A percentile compares a stretch with the other conserved stretches of the same genome.
These are phyloP conservation scores for Ascoidea rubescens DNA, from an alignment of 805 yeast species.

Conservation along the genomic window DNA sequence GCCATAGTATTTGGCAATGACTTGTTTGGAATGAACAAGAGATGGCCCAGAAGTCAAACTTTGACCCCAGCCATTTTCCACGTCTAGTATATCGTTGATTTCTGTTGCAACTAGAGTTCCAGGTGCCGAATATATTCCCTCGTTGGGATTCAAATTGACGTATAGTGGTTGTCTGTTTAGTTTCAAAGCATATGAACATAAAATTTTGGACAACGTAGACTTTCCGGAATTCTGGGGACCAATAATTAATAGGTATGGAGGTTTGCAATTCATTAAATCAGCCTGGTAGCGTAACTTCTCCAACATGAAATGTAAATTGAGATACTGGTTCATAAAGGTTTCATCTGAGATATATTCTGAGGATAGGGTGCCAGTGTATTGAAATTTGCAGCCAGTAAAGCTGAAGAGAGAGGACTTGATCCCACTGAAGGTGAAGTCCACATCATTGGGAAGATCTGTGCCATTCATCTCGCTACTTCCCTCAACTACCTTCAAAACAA, in stretches of 20 bases:
- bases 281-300: conserved; percentile 33
- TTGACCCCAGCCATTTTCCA: conserved; percentile 70
- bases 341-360: conserved; percentile 61
- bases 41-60: conserved; percentile 66
- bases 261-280: conserved; percentile 1
- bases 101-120: conserved; percentile 81
- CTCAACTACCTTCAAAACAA: conserved; percentile 34
- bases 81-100: conserved; percentile 65
- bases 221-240: conserved; percentile 74
- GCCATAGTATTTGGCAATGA: conserved; percentile 74
- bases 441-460: conserved; percentile 71
- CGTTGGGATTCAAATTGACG: conserved; percentile 67
- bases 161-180: conserved; percentile 53
- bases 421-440: conserved; percentile 43
- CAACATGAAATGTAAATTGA: conserved; percentile 63
- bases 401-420: conserved; percentile 42
- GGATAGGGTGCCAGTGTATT: conserved; percentile 21
- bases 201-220: conserved; percentile 53
- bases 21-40: conserved; percentile 74
- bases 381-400: conserved; percentile 16
- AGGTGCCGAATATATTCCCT: conserved; percentile 62
- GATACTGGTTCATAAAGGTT: conserved; percentile 45
- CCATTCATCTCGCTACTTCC: conserved; percentile 91
- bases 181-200: conserved; percentile 66
- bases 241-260: conserved; percentile 51